These are phyloP conservation scores for Rosa multiflora DNA, from an alignment of 306 rosid genomes.

Conservation along the genomic window DNA sequence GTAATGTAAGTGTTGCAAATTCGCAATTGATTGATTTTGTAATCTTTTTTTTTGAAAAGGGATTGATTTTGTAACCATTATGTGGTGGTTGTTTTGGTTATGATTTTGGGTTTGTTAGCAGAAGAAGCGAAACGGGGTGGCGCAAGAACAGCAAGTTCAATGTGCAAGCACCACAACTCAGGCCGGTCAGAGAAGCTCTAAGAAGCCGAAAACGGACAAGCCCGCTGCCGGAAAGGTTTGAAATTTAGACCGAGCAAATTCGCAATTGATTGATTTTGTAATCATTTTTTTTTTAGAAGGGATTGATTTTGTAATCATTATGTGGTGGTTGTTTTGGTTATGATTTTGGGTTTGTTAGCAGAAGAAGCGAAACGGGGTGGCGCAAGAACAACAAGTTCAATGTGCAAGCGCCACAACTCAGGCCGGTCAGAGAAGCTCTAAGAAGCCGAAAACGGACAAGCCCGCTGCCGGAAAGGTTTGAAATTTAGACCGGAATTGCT, in stretches of 20 bases:
- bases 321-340: not conserved
- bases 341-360: slow-evolving; percentile 22
- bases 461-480: slow-evolving; percentile 56
- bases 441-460: slow-evolving; percentile 52
- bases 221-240: slow-evolving; percentile 56
- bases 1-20: slow-evolving; percentile 32
- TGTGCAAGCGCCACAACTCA: slow-evolving; percentile 8
- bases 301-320: not conserved
- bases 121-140: slow-evolving; percentile 60
- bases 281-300: too few relatives aligned
- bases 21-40: too few relatives aligned
- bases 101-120: slow-evolving; percentile 22
- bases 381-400: slow-evolving; percentile 27
- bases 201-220: slow-evolving; percentile 52
- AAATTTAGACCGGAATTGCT: slow-evolving; percentile 9
- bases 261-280: too few relatives aligned
- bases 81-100: not conserved
- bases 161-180: slow-evolving; percentile 8
- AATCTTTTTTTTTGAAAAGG: too few relatives aligned
- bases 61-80: not conserved
- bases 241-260: not conserved
- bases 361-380: slow-evolving; percentile 60
- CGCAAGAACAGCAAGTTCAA: slow-evolving; percentile 27
- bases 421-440: slow-evolving; percentile 41
- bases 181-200: slow-evolving; percentile 41